Percentiles rank a stretch among this genome's conserved stretches.
Evolutionary conservation across 2,329 filamentous ascomycete genomes (phyloP).

Genomic region (Daldinia eschscholtzii): DNA sequence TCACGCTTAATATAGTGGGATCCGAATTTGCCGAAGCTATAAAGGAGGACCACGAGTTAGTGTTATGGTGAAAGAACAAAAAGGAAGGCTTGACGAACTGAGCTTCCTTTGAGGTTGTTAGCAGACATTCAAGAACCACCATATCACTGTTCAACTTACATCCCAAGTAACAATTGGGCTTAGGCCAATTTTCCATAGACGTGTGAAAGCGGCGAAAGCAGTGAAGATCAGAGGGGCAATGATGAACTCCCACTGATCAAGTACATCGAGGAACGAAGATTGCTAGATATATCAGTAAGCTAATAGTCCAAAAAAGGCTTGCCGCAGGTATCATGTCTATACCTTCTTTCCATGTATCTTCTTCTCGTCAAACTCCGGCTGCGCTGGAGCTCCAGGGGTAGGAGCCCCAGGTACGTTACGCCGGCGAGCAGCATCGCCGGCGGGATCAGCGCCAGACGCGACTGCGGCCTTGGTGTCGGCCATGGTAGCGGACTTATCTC

Average conservation of each 20-base stretch:
- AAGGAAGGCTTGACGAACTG: conserved; percentile 62
- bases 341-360: conserved; percentile 70
- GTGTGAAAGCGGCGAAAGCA: conserved; percentile 72
- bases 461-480: conserved; percentile 66
- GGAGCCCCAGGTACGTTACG: conserved; percentile 65
- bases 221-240: conserved; percentile 73
- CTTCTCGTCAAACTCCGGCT: conserved; percentile 67
- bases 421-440: conserved; percentile 68
- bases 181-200: conserved; percentile 77
- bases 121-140: conserved; percentile 14
- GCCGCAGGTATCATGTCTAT: conserved; percentile 46
- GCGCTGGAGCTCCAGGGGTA: conserved; percentile 52
- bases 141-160: conserved; percentile 49
- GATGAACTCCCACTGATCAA: conserved; percentile 74
- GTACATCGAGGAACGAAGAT: conserved; percentile 70
- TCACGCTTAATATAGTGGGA: conserved; percentile 99
- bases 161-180: conserved; percentile 77
- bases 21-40: conserved; percentile 94
- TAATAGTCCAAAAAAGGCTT: conserved; percentile 21
- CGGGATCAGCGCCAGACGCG: conserved; percentile 70
- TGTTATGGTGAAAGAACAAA: conserved; percentile 37
- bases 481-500: conserved; percentile 56
- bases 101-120: conserved; percentile 60
- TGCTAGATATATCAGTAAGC: conserved; percentile 53
- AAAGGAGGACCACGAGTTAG: conserved; percentile 46